These are phyloP conservation scores for Crithidia thermophila DNA, from an alignment of 208 protist genomes.

Conservation along the genomic window DNA sequence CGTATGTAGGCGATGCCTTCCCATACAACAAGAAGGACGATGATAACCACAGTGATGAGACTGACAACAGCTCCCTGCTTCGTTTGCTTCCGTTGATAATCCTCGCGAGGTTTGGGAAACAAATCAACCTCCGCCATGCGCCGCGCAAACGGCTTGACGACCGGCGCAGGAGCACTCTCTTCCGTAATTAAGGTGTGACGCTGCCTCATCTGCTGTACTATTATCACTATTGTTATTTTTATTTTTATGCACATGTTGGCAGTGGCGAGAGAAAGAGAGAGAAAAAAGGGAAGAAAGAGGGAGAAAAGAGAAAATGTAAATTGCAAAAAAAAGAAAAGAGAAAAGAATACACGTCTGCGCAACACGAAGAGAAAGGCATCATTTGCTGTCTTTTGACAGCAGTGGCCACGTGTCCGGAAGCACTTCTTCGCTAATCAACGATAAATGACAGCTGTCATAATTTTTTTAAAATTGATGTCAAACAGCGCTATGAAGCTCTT, in stretches of 20 bases:
- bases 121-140: conserved; percentile 53
- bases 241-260: too few species aligned
- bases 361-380: too few species aligned
- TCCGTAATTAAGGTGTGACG: background rate
- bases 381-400: too few species aligned
- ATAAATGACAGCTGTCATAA: too few species aligned
- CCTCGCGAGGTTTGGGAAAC: conserved; percentile 70
- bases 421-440: too few species aligned
- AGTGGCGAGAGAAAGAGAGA: background rate
- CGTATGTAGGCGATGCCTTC: conserved; percentile 50
- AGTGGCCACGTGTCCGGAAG: too few species aligned
- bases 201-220: conserved; percentile 13
- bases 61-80: conserved; percentile 51
- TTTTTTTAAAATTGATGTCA: too few species aligned
- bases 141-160: conserved; percentile 16
- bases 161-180: background rate
- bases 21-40: conserved; percentile 55
- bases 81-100: conserved; percentile 64
- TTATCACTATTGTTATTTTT: background rate
- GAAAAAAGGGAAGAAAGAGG: background rate
- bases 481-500: background rate
- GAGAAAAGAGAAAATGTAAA: background rate
- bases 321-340: background rate
- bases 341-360: background rate
- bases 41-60: conserved; percentile 40